Evolutionary conservation across 2,329 filamentous ascomycete genomes (phyloP), one percentile per base, ranked within the genome.

Genomic region (Talaromyces sp.): DNA sequence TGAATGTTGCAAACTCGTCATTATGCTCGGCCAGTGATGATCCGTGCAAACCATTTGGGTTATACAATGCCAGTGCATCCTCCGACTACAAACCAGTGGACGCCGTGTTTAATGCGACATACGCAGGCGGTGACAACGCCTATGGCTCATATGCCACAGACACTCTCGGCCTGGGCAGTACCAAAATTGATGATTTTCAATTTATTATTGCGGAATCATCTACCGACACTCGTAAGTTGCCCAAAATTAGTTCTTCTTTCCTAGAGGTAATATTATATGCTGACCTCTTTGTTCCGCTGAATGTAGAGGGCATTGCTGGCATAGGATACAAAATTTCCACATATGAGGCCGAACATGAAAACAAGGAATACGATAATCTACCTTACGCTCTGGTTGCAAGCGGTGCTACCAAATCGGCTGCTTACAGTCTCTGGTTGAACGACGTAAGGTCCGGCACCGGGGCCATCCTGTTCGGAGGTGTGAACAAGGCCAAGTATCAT

Each of bases 301-400:
- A 28, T 52, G 10, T 54, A n/a, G n/a, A 50, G 73, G 91, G 91
- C 47, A 91, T 97, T 52, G 75, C 96, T 23, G 93, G 93, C 18
- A 89, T 97, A 64, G 93, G 93, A 7, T 96, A 96, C 73, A 95
- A 96, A 72, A 93, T 96, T 76, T 69, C 69, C 14, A 68, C 89
- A 51, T 31, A 70, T 82, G 4, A 74, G 79, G 61, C 62, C 75
- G 4, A 61, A 84, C 0, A 18, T 10, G 18, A 47, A 8, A 47
- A 47, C 81, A 87, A n/a, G 78, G 92, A 47, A 7, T 93, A 92
- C 74, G 75, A 85, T 50, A 93, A 92, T 72, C 78, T 92, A 6
- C 89, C 89, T 1, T 82, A 84, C 47, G 84, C 84, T 63, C 79
- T 93, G 78, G 84, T 84, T 1, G 74, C 84, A 30, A 79, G 83